Evolutionary conservation across 163 green algal species (phyloP).

Genomic region (Chloromonas sp.): DNA sequence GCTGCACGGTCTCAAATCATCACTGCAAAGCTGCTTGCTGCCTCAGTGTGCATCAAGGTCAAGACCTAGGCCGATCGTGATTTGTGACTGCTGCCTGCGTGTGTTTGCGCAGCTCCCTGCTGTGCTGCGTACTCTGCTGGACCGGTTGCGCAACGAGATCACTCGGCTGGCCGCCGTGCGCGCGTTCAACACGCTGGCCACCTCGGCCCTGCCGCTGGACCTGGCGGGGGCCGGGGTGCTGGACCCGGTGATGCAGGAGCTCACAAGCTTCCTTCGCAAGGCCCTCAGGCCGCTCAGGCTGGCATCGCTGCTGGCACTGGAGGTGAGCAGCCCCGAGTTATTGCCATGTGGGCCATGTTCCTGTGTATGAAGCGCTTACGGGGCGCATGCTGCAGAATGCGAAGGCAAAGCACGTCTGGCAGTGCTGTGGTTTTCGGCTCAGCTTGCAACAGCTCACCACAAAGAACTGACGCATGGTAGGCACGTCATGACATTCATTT

Average conservation of each 20-base stretch:
- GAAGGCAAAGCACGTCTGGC: background rate
- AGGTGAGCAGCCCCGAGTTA: constrained; percentile 19
- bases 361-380: background rate
- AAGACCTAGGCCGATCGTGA: too few relatives aligned
- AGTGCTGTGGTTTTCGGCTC: background rate
- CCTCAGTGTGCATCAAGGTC: too few relatives aligned
- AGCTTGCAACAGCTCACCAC: background rate
- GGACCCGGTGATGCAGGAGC: constrained; percentile 44
- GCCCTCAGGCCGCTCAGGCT: constrained; percentile 76
- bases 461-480: background rate
- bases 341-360: background rate
- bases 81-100: too few relatives aligned
- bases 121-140: constrained; percentile 72
- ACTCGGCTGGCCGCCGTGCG: constrained; percentile 82
- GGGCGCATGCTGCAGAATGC: background rate
- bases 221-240: constrained; percentile 22
- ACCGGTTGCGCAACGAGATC: constrained; percentile 85
- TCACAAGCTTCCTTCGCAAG: constrained; percentile 90
- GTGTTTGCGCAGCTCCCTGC: constrained; percentile 19
- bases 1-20: too few relatives aligned
- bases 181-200: constrained; percentile 56
- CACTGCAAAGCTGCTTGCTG: too few relatives aligned
- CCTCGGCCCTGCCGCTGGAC: constrained; percentile 37
- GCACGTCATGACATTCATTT: background rate
- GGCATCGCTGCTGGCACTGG: constrained; percentile 66